These are phyloP conservation scores for Musa schizocarpa DNA, from an alignment of 176 grass and related monocot genomes.

Conservation along the genomic window DNA sequence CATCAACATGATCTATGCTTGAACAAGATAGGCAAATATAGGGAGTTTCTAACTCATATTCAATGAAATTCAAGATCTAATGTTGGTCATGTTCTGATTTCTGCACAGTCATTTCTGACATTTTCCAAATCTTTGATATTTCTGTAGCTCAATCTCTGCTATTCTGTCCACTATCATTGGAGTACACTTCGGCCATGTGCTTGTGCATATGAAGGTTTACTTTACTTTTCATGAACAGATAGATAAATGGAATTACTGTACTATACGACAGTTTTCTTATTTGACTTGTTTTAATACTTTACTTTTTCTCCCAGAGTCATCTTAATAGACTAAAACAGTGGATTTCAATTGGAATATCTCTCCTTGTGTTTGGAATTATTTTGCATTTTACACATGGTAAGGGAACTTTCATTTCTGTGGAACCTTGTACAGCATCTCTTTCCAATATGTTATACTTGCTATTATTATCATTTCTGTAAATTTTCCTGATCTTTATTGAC, in stretches of 20 bases:
- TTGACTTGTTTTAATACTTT: slow-evolving; percentile 3
- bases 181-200: slow-evolving; percentile 76
- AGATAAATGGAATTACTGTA: not conserved
- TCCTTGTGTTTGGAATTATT: slow-evolving; percentile 62
- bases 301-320: slow-evolving; percentile 38
- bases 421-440: not conserved
- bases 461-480: not conserved
- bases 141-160: slow-evolving; percentile 62
- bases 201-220: slow-evolving; percentile 74
- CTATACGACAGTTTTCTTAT: not conserved
- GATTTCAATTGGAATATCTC: slow-evolving; percentile 42
- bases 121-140: not conserved
- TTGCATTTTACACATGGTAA: slow-evolving; percentile 89
- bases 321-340: slow-evolving; percentile 68
- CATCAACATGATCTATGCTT: not conserved
- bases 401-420: not conserved
- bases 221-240: not conserved
- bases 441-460: not conserved
- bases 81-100: not conserved
- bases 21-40: not conserved
- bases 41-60: not conserved
- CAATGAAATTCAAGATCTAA: not conserved
- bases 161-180: slow-evolving; percentile 79
- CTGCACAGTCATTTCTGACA: not conserved
- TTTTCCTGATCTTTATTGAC: not conserved